These are phyloP conservation scores for Cinnamomum micranthum DNA, from an alignment of 164 flowering plant species.

Conservation along the genomic window DNA sequence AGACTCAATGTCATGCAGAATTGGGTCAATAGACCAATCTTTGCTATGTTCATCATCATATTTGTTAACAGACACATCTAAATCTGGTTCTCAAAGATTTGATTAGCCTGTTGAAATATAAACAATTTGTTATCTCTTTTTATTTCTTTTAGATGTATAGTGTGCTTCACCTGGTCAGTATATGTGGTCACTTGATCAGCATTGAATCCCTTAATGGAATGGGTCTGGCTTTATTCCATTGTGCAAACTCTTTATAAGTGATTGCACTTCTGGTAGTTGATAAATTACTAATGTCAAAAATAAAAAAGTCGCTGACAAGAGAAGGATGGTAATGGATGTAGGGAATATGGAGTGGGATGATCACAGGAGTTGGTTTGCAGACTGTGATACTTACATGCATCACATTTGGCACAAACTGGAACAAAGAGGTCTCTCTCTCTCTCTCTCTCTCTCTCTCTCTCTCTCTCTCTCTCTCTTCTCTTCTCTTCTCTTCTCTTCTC, in stretches of 20 bases:
- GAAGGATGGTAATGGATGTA: conserved; percentile 1
- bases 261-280: too few relatives aligned
- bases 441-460: conserved; percentile 13
- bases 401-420: conserved; percentile 29
- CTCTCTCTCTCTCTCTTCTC: conserved; percentile 2
- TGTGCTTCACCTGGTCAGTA: background rate
- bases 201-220: background rate
- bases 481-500: background rate
- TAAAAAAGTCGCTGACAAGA: background rate
- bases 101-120: too few relatives aligned
- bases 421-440: conserved; percentile 25
- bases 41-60: background rate
- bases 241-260: background rate
- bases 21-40: background rate
- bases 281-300: too few relatives aligned
- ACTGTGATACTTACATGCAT: conserved; percentile 20
- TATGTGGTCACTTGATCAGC: background rate
- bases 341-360: conserved; percentile 35
- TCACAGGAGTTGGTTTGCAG: conserved; percentile 27
- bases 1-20: too few relatives aligned
- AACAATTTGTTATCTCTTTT: background rate
- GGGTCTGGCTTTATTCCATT: background rate
- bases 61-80: background rate
- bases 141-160: background rate
- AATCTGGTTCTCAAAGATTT: background rate